Evolutionary conservation across 2,329 filamentous ascomycete species (phyloP), one percentile per base, ranked within the genome.

Genomic region (Pyricularia pennisetigena): DNA sequence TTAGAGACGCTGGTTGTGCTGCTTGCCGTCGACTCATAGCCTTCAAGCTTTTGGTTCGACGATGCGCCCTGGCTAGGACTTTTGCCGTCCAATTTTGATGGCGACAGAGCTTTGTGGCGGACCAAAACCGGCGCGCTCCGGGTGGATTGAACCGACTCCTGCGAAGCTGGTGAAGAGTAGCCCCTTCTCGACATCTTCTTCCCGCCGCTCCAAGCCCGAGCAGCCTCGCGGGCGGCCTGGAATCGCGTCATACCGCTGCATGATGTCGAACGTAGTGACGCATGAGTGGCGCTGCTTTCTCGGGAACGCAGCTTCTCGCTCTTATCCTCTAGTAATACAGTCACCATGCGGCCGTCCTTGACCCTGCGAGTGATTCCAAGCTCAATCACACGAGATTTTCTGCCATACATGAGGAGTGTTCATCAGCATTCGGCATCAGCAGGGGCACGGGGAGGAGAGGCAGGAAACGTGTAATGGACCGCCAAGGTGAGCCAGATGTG

Each of bases 221-320:
- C 66, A 23, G 66, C 66, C 59, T 63, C 32, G 7, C 28, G 32
- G 2, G 66, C 66, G 12, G 66, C 66, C 14, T 67, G 32, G 12
- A 67, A 67, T 30, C 66, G 66, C 23, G 66, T 67, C 66, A 67
- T 63, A 5, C 59, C 29, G 9, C 2, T 28, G 12, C 26, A 29
- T 14, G 24, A 20, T 16, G 24, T 23, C 59, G 59, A 62, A 4
- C 59, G 59, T 2, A 23, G 14, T 10, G 24, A 26, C 2, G 3
- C 9, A 62, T 28, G 54, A 23, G 16, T 30, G 20, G 26, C 24
- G 16, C 26, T 23, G 35, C 3, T 20, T 29, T 66, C 8, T 26
- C 16, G 24, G 16, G 9, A 49, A 2, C 14, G 41, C 5, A 16
- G n/a, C 41, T 14, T 62, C n/a, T 16, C 41, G n/a, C 41, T 32